phyloP scores from a whole-genome alignment of 257 asterid species.

The Euphrasia confusa region DNA sequence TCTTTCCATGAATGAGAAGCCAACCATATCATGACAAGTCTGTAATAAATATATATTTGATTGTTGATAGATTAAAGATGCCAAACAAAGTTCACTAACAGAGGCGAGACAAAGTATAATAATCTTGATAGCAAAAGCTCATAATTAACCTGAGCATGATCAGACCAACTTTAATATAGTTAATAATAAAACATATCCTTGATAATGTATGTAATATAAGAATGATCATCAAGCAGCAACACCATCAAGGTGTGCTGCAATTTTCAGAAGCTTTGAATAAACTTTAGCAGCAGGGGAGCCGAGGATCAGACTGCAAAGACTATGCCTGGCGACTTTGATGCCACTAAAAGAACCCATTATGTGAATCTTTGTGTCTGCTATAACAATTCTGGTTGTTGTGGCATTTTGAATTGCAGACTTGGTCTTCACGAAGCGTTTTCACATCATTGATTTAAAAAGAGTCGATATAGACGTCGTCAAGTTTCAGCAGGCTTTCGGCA shows the following conservation, averaged over 20 bases:
- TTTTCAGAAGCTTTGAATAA: neutral
- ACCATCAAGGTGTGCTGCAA: neutral
- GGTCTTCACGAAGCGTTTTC: neutral
- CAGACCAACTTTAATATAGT: no score
- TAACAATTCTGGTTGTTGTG: neutral
- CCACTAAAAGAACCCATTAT: neutral
- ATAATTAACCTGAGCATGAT: no score
- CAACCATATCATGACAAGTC: no score
- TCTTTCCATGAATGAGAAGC: slow-evolving; percentile 59
- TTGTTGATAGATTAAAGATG: no score
- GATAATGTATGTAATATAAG: no score
- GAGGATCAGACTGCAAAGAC: neutral
- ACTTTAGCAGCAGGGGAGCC: neutral
- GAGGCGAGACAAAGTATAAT: no score
- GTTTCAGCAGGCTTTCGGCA: neutral
- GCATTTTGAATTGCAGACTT: neutral
- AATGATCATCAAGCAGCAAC: no score
- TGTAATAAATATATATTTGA: no score
- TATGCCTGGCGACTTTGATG: neutral
- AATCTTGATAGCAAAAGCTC: no score
- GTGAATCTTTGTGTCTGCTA: neutral
- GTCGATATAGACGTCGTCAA: neutral
- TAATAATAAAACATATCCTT: no score
- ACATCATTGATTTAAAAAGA: neutral
- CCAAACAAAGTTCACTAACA: no score